Percentiles rank a stretch among this genome's conserved stretches.
These are phyloP conservation scores for Leucoagaricus sp. DNA, from an alignment of 1,284 basidiomycete species.

Conservation along the genomic window DNA sequence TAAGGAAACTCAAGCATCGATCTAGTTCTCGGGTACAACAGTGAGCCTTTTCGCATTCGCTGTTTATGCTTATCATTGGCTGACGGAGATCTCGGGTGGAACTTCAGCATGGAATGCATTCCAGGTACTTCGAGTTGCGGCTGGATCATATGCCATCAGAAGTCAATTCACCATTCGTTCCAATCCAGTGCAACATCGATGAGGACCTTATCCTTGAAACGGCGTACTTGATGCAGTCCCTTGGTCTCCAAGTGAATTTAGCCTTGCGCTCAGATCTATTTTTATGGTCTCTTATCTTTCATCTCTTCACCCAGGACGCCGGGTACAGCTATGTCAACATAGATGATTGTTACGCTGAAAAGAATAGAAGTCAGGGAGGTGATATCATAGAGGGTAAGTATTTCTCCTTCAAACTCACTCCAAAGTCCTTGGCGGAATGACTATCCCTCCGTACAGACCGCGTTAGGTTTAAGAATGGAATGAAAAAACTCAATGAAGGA, in stretches of 20 bases:
- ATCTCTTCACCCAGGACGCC: slow-evolving; percentile 37
- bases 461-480: slow-evolving; percentile 48
- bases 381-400: slow-evolving; percentile 45
- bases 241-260: slow-evolving; percentile 42
- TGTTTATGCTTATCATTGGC: background rate
- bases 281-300: background rate
- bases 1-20: background rate
- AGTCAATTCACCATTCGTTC: background rate
- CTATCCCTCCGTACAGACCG: slow-evolving; percentile 38
- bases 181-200: slow-evolving; percentile 55
- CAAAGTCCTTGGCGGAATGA: too few relatives aligned
- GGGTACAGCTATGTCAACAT: slow-evolving; percentile 58
- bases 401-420: too few relatives aligned
- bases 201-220: slow-evolving; percentile 51
- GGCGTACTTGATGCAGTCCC: slow-evolving; percentile 45
- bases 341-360: slow-evolving; percentile 62
- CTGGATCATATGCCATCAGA: background rate
- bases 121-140: slow-evolving; percentile 20
- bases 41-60: slow-evolving; percentile 11
- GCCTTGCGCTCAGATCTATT: background rate
- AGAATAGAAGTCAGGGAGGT: slow-evolving; percentile 44
- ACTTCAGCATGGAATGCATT: slow-evolving; percentile 29
- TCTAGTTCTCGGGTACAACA: slow-evolving; percentile 25
- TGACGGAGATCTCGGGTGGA: background rate
- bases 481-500: slow-evolving; percentile 50